These are phyloP conservation scores for Amauroascus verrucosus DNA, from an alignment of 2,329 filamentous ascomycete genomes.

Conservation along the genomic window DNA sequence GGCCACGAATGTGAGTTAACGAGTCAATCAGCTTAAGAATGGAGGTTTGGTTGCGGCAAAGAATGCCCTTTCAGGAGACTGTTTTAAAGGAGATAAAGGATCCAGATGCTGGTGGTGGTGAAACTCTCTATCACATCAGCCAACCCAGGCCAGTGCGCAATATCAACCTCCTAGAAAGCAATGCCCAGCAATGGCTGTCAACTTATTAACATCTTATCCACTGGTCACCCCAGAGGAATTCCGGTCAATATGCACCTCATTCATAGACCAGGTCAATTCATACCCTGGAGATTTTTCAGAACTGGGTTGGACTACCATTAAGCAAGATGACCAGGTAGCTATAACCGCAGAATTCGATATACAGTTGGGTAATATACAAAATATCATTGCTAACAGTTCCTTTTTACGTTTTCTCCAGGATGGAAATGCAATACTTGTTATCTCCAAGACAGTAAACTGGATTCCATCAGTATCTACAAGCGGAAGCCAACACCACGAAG, in stretches of 20 bases:
- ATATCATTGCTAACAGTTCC: background rate
- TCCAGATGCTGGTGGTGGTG: no score
- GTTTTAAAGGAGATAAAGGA: no score
- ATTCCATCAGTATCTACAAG: background rate
- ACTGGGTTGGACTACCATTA: conserved; percentile 7
- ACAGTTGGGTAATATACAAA: background rate
- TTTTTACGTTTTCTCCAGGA: background rate
- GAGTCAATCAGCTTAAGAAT: no score
- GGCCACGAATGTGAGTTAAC: no score
- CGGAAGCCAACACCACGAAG: background rate
- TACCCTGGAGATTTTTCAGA: background rate
- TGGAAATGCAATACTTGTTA: conserved; percentile 3
- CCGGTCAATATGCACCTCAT: conserved; percentile 5
- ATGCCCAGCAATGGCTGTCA: no score
- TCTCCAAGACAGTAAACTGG: conserved; percentile 2
- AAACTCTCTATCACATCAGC: no score
- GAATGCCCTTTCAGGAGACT: no score
- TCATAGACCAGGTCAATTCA: conserved; percentile 2
- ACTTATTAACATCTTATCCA: conserved; percentile 9
- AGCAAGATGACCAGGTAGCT: conserved; percentile 10
- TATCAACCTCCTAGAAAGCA: no score
- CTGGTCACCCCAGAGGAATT: conserved; percentile 11
- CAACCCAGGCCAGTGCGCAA: no score
- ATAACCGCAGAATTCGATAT: background rate
- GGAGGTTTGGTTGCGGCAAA: no score